Percentiles rank a stretch among this genome's conserved stretches.
Conservation (phyloP, 1,284 basidiomycete genomes). For the Marasmius oreades region DNA sequence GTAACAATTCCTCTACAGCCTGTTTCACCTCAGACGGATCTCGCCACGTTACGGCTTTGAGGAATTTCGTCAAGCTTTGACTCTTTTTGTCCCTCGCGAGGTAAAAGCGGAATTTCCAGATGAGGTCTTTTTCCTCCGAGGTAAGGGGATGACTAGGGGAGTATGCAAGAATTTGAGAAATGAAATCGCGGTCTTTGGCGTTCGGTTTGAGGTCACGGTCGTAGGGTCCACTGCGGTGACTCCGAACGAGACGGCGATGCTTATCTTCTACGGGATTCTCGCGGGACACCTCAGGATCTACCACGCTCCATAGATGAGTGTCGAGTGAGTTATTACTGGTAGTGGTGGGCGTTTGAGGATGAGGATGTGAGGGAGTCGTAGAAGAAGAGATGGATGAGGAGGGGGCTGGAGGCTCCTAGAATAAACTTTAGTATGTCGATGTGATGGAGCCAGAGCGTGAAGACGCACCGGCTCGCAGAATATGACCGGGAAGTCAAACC, state of each 20-base stretch:
- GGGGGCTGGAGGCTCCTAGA: constrained; percentile 31
- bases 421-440: constrained; percentile 9
- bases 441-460: not conserved
- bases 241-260: constrained; percentile 90
- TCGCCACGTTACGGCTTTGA: constrained; percentile 97
- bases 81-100: constrained; percentile 84
- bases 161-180: constrained; percentile 90
- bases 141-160: constrained; percentile 87
- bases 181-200: constrained; percentile 90
- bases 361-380: constrained; percentile 19
- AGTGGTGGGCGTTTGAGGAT: constrained; percentile 32
- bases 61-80: constrained; percentile 85
- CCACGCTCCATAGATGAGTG: constrained; percentile 80
- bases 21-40: constrained; percentile 96
- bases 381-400: constrained; percentile 33
- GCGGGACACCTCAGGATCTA: constrained; percentile 86
- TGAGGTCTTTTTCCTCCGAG: constrained; percentile 91
- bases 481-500: constrained; percentile 98
- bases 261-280: constrained; percentile 99
- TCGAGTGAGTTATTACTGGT: constrained; percentile 53
- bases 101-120: constrained; percentile 99
- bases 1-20: constrained; percentile 93
- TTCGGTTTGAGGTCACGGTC: constrained; percentile 97
- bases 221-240: constrained; percentile 91
- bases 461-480: constrained; percentile 80